phyloP scores from a whole-genome alignment of 176 grass and related monocot species.

The Bothriochloa decipiens region DNA sequence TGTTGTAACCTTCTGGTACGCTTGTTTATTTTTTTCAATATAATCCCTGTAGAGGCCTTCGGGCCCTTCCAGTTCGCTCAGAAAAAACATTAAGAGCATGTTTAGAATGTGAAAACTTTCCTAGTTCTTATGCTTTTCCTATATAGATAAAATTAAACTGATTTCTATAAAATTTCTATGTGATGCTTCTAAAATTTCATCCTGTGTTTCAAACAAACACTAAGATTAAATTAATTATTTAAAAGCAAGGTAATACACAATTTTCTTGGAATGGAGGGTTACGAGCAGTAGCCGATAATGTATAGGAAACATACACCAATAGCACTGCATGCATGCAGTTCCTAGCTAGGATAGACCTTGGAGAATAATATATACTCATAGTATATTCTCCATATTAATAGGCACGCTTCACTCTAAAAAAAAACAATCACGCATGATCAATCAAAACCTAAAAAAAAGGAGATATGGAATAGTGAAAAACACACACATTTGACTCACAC shows the following conservation, averaged over 20 bases:
- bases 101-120: no score
- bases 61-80: no score
- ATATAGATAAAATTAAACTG: not conserved
- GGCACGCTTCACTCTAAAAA: not conserved
- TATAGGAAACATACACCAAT: not conserved
- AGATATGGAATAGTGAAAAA: not conserved
- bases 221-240: not conserved
- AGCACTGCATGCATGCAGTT: not conserved
- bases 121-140: no score
- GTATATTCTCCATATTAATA: not conserved
- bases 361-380: not conserved
- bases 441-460: not conserved
- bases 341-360: not conserved
- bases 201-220: not conserved
- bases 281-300: not conserved
- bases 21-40: no score
- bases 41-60: no score
- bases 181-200: not conserved
- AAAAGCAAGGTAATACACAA: not conserved
- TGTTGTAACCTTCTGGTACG: no score
- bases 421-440: not conserved
- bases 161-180: not conserved
- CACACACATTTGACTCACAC: slow-evolving; percentile 20
- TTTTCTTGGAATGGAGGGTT: not conserved
- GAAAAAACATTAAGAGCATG: no score